Percentiles rank a stretch among this genome's conserved stretches.
These are phyloP conservation scores for Leptographium radiaticola DNA, from an alignment of 2,329 filamentous ascomycete species.

Conservation along the genomic window DNA sequence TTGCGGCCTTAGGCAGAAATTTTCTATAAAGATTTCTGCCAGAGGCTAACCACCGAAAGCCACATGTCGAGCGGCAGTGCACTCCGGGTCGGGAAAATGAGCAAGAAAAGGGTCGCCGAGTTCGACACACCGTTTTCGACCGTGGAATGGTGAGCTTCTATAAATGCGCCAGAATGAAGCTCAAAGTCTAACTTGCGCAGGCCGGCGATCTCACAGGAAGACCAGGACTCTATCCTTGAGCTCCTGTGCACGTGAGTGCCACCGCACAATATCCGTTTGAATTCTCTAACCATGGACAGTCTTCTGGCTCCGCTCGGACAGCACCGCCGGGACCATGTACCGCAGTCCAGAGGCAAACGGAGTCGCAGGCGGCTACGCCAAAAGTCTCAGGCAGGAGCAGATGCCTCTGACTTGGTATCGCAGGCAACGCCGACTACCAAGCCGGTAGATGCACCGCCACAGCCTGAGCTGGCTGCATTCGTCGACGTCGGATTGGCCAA, in stretches of 20 bases:
- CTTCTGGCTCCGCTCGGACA: slow-evolving; percentile 51
- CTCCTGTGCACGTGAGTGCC: slow-evolving; percentile 48
- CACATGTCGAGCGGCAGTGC: neutral
- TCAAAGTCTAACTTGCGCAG: slow-evolving; percentile 23
- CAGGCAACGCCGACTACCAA: neutral
- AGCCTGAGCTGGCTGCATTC: slow-evolving; percentile 39
- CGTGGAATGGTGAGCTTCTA: slow-evolving; percentile 39
- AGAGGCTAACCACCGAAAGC: neutral
- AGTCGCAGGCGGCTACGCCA: slow-evolving; percentile 29
- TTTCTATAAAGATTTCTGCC: neutral
- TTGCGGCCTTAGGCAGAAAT: neutral
- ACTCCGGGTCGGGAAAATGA: slow-evolving; percentile 20
- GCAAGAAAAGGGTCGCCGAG: slow-evolving; percentile 46
- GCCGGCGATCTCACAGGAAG: slow-evolving; percentile 42
- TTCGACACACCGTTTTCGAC: slow-evolving; percentile 52
- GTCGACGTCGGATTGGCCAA: slow-evolving; percentile 53
- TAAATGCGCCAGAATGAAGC: neutral
- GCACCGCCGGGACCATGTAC: slow-evolving; percentile 40
- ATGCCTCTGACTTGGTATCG: too few relatives aligned
- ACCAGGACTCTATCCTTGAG: slow-evolving; percentile 53
- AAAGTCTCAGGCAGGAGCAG: slow-evolving; percentile 15
- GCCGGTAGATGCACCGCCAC: slow-evolving; percentile 16
- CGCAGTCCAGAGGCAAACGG: slow-evolving; percentile 48
- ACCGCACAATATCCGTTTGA: neutral
- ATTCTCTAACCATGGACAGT: slow-evolving; percentile 23